phyloP scores from a whole-genome alignment of 2,329 filamentous ascomycete species.

The Epichloe sylvatica region DNA sequence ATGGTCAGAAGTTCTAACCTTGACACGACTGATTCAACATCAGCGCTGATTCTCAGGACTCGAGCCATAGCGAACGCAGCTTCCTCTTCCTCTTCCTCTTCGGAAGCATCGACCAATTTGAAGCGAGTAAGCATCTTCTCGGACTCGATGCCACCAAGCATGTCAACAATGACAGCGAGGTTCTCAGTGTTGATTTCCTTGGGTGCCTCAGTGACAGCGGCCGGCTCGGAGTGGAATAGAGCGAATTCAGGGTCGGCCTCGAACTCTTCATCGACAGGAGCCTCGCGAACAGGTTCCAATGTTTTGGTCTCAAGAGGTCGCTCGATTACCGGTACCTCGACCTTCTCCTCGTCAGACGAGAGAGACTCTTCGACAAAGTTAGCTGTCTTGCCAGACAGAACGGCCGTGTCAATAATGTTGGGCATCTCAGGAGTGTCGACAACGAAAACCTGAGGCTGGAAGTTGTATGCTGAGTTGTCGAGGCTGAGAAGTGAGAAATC shows the following conservation, averaged over 20 bases:
- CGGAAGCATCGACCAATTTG: conserved; percentile 47
- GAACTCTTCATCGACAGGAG: conserved; percentile 37
- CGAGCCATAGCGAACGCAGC: conserved; percentile 32
- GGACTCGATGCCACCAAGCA: conserved; percentile 41
- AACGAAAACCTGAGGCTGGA: conserved; percentile 60
- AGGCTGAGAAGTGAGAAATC: conserved; percentile 61
- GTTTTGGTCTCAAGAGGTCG: conserved; percentile 25
- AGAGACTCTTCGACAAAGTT: conserved; percentile 36
- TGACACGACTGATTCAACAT: conserved; percentile 21
- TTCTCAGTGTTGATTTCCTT: conserved; percentile 29
- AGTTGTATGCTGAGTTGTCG: conserved; percentile 40
- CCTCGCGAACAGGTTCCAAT: conserved; percentile 15
- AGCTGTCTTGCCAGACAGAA: conserved; percentile 58
- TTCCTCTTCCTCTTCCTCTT: conserved; percentile 37
- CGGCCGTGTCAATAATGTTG: conserved; percentile 40
- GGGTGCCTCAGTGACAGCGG: conserved; percentile 13
- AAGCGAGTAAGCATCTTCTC: conserved; percentile 52
- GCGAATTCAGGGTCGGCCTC: conserved; percentile 50
- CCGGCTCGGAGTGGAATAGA: conserved; percentile 38
- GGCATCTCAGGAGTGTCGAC: conserved; percentile 57
- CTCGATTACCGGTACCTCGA: conserved; percentile 41
- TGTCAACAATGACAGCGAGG: conserved; percentile 22
- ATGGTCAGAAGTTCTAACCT: conserved; percentile 24
- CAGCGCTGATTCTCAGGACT: conserved; percentile 34
- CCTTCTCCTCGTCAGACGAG: conserved; percentile 37